Evolutionary conservation across 805 yeast genomes (phyloP).

Genomic region (Pichia occidentalis): DNA sequence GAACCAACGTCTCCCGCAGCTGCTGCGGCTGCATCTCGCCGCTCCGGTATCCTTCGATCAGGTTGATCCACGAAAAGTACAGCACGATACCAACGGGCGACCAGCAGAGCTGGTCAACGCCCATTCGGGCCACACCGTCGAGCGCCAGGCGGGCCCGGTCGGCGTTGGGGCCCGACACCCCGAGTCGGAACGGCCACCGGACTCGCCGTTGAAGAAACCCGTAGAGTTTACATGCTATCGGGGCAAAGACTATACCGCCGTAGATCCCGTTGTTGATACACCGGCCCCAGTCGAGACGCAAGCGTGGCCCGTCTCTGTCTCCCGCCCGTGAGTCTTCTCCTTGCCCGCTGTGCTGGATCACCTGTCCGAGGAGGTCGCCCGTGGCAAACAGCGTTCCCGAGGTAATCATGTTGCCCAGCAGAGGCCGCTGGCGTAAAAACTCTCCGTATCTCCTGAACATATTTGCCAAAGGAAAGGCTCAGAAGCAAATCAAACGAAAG

Average conservation of each 20-base stretch:
- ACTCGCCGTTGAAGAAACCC: constrained; percentile 38
- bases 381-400: constrained; percentile 59
- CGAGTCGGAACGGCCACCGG: constrained; percentile 33
- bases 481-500: too few relatives aligned
- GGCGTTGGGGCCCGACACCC: constrained; percentile 8
- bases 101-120: constrained; percentile 65
- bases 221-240: constrained; percentile 71
- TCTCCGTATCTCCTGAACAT: constrained; percentile 1
- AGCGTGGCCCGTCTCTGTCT: too few relatives aligned
- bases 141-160: constrained; percentile 14
- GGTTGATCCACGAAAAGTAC: constrained; percentile 61
- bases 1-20: constrained; percentile 61
- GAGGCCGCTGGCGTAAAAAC: constrained; percentile 28
- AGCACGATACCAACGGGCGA: constrained; percentile 75
- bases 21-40: constrained; percentile 39
- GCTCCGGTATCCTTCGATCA: constrained; percentile 40
- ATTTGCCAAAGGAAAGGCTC: too few relatives aligned
- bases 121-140: constrained; percentile 45
- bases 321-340: constrained; percentile 54
- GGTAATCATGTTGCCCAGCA: constrained; percentile 39
- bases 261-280: constrained; percentile 52
- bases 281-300: too few relatives aligned
- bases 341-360: constrained; percentile 32
- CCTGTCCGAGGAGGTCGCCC: constrained; percentile 74
- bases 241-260: constrained; percentile 71